Percentiles rank a stretch among this genome's conserved stretches.
Evolutionary conservation across 2,329 filamentous ascomycete genomes (phyloP).

Genomic region (Botrytis pseudocinerea): DNA sequence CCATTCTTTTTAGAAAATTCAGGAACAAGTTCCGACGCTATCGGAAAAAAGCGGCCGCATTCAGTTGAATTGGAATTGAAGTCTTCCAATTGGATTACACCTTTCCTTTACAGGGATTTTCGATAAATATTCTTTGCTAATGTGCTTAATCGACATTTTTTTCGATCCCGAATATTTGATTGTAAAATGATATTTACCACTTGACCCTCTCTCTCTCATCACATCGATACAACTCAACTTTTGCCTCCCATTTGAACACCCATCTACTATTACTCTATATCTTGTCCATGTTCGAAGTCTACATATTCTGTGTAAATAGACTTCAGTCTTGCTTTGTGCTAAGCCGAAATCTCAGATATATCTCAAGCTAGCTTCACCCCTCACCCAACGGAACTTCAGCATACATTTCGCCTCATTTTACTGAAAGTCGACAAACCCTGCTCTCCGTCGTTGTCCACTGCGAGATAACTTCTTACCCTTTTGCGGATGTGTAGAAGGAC

Average conservation of each 20-base stretch:
- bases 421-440: not conserved
- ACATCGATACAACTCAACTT: not conserved
- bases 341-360: not conserved
- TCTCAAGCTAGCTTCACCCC: slow-evolving; percentile 3
- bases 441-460: not conserved
- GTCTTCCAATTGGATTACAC: slow-evolving; percentile 7
- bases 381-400: not conserved
- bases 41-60: slow-evolving; percentile 17
- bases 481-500: slow-evolving; percentile 27
- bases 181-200: not conserved
- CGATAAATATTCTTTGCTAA: slow-evolving; percentile 12
- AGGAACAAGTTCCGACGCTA: not conserved
- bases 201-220: not conserved
- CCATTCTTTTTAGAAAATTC: not conserved
- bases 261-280: not conserved
- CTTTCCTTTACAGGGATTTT: not conserved
- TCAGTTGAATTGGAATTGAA: not conserved
- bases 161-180: slow-evolving; percentile 1
- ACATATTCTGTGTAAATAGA: not conserved
- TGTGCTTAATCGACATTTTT: not conserved
- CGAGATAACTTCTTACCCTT: not conserved
- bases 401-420: not conserved
- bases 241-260: not conserved
- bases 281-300: not conserved
- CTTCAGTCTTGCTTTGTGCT: not conserved